These are phyloP conservation scores for Veloboletus limbatus DNA, from an alignment of 1,284 basidiomycete species.

Conservation along the genomic window DNA sequence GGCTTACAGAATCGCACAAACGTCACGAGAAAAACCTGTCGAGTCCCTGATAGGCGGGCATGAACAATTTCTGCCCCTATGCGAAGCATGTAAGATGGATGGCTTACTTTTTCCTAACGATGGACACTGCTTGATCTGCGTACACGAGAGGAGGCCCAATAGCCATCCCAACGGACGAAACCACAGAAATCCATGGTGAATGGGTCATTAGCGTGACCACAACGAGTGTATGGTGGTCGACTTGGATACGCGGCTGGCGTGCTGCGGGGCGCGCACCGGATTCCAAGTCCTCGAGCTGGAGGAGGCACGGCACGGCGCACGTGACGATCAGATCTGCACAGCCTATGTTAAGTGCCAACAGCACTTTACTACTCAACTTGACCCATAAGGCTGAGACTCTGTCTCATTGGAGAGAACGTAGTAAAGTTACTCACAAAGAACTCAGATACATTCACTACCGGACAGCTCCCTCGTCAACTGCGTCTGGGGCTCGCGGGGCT, in stretches of 20 bases:
- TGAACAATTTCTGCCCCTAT: slow-evolving; percentile 18
- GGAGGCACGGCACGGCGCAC: slow-evolving; percentile 4
- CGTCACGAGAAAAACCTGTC: slow-evolving; percentile 81
- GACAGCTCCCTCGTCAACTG: neutral
- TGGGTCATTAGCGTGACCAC: slow-evolving; percentile 17
- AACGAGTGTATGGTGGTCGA: neutral
- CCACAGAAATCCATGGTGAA: slow-evolving; percentile 40
- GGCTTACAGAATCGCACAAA: slow-evolving; percentile 72
- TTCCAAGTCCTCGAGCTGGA: neutral
- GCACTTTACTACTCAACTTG: too few relatives aligned
- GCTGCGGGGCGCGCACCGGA: slow-evolving; percentile 12
- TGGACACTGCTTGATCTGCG: slow-evolving; percentile 73
- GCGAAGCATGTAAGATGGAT: slow-evolving; percentile 4
- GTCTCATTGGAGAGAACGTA: too few relatives aligned
- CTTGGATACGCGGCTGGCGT: neutral
- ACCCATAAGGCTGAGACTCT: too few relatives aligned
- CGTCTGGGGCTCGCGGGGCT: slow-evolving; percentile 10
- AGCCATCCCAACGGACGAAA: slow-evolving; percentile 53
- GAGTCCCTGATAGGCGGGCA: slow-evolving; percentile 54
- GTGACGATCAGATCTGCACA: neutral
- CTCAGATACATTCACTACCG: neutral
- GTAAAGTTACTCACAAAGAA: too few relatives aligned
- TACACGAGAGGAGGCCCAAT: slow-evolving; percentile 67
- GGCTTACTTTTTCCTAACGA: slow-evolving; percentile 64
- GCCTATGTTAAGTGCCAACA: too few relatives aligned